Conservation (phyloP, 2,329 filamentous ascomycete genomes). For the Fusarium albidum region DNA sequence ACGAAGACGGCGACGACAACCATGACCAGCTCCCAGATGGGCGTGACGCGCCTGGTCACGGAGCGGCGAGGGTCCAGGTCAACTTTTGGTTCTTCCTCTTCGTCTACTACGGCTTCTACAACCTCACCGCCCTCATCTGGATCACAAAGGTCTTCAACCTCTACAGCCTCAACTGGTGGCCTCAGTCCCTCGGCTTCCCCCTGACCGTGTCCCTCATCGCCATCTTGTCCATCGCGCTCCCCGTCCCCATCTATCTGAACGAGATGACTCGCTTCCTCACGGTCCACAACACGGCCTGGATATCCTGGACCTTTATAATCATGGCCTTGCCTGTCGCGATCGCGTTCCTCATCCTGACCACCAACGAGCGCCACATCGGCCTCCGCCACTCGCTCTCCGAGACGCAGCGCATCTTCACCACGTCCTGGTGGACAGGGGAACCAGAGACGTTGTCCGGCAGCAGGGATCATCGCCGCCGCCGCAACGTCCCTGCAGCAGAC, state of each 20-base stretch:
- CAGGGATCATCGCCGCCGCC: constrained; percentile 51
- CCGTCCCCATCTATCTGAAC: constrained; percentile 67
- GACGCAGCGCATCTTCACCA: constrained; percentile 72
- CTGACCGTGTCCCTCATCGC: constrained; percentile 70
- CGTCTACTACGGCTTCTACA: constrained; percentile 75
- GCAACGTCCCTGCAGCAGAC: constrained; percentile 45
- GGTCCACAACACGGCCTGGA: constrained; percentile 72
- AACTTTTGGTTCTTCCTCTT: constrained; percentile 79
- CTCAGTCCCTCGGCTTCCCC: constrained; percentile 69
- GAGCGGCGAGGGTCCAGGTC: constrained; percentile 68
- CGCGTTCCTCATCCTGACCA: constrained; percentile 69
- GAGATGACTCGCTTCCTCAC: constrained; percentile 62
- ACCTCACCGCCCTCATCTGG: constrained; percentile 72
- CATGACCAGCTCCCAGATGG: constrained; percentile 38
- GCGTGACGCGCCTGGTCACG: constrained; percentile 66
- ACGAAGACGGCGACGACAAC: constrained; percentile 51
- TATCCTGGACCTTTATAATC: constrained; percentile 73
- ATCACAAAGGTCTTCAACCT: constrained; percentile 78
- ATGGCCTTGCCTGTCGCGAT: constrained; percentile 75
- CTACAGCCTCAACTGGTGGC: constrained; percentile 78
- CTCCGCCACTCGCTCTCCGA: constrained; percentile 69
- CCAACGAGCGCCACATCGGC: constrained; percentile 69
- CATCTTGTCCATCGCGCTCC: constrained; percentile 64
- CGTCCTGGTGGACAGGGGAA: constrained; percentile 71
- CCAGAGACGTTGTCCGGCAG: constrained; percentile 55